Evolutionary conservation across 2,329 filamentous ascomycete genomes (phyloP).

Genomic region (Cladobotryum protrusum): DNA sequence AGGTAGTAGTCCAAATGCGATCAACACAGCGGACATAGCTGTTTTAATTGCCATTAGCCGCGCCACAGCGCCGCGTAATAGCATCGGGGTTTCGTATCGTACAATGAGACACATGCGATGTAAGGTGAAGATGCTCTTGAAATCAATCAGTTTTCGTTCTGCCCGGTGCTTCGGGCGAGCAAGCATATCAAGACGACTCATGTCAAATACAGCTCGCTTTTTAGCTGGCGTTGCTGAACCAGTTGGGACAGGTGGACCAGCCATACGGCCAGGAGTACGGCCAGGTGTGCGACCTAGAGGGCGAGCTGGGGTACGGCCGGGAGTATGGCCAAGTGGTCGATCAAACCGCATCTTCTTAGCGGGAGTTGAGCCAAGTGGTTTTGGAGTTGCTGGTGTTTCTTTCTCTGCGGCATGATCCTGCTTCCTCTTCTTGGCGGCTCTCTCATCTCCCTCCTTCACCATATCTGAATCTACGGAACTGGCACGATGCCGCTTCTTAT

Average conservation of each 20-base stretch:
- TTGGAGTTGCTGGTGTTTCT: conserved; percentile 46
- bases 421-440: conserved; percentile 55
- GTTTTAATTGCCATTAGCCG: too few relatives aligned
- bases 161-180: conserved; percentile 53
- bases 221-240: conserved; percentile 40
- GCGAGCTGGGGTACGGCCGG: conserved; percentile 7
- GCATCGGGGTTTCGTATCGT: too few relatives aligned
- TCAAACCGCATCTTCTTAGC: conserved; percentile 30
- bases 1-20: background rate
- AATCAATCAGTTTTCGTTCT: conserved; percentile 20
- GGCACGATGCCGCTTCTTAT: conserved; percentile 60
- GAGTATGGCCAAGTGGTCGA: conserved; percentile 20
- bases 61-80: too few relatives aligned
- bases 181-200: conserved; percentile 57
- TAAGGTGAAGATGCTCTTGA: too few relatives aligned
- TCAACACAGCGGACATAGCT: too few relatives aligned
- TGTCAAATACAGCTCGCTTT: conserved; percentile 46
- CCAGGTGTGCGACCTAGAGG: background rate
- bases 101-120: too few relatives aligned
- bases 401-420: conserved; percentile 43
- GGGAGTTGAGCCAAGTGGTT: conserved; percentile 34
- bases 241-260: background rate
- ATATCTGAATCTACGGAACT: conserved; percentile 51
- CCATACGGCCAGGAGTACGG: background rate
- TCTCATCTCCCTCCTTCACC: conserved; percentile 40